Evolutionary conservation across 2,329 filamentous ascomycete genomes (phyloP).

Genomic region (Xylaria sp.): DNA sequence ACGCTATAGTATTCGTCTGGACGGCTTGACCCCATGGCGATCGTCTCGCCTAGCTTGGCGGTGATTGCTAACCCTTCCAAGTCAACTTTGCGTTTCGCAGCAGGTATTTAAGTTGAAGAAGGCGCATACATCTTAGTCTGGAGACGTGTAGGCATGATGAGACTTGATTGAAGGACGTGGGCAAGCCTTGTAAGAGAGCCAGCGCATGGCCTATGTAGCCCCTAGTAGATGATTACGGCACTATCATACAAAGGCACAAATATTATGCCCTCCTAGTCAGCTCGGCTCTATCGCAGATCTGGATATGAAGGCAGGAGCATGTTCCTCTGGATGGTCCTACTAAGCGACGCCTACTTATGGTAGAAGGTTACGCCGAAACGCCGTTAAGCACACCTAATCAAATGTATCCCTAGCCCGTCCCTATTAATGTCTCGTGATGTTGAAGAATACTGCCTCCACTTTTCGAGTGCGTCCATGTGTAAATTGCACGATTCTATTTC

Average conservation of each 20-base stretch:
- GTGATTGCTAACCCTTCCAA: not conserved
- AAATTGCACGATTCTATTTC: constrained; percentile 61
- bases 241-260: not conserved
- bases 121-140: not conserved
- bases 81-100: not conserved
- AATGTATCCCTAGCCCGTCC: not conserved
- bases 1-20: not conserved
- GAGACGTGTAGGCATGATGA: not conserved
- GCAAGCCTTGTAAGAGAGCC: not conserved
- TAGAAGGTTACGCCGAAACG: constrained; percentile 25
- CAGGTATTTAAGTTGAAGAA: not conserved
- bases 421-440: not conserved
- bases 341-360: not conserved
- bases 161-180: not conserved
- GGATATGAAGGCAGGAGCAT: not conserved
- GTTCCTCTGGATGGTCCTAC: not conserved
- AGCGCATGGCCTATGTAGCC: not conserved
- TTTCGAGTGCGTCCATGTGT: constrained; percentile 1
- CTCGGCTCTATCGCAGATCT: not conserved
- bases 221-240: not conserved
- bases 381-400: constrained; percentile 5
- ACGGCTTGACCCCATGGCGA: not conserved
- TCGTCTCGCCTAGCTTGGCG: not conserved
- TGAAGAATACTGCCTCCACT: not conserved
- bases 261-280: not conserved